Evolutionary conservation across 176 grass and related monocot species (phyloP), one percentile per base, ranked within the genome.

Genomic region (Ensete ventricosum): DNA sequence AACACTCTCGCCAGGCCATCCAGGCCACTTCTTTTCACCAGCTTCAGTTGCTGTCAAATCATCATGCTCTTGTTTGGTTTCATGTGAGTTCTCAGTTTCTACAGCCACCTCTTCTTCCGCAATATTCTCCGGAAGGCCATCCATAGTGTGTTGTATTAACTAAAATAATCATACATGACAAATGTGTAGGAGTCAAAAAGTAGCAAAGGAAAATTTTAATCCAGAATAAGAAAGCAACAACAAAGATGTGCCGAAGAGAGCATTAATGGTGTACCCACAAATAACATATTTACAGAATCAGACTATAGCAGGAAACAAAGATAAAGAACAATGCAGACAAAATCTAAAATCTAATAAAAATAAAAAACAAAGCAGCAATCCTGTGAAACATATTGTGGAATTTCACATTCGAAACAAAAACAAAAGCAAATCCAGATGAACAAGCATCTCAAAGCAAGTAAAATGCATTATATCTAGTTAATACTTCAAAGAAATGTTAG

Each of bases 1-100:
- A 62, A 91, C 91, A 72, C 83, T 86, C 64, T 99, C 95, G 13
- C 96, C 96, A 53, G 96, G 96, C 91, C 96, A 99, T 6, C 96
- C 96, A 7, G 90, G 82, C 96, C 96, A 99, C 27, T 85, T 94
- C 64, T 81, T 85, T 12, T 94, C 96, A 14, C 83, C 84, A 74
- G 74, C 0, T 63, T 71, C 50, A 20, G 55, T 23, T 63, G 8
- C 69, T 12, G 50, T 3, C 52, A 73, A 24, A 64, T 59, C 69
- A 64, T 52, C 58, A 8, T 80, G 68, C 64, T 53, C 58, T 67
- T 81, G 78, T 57, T 70, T 82, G 64, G 72, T 58, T 13, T 82
- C 68, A 16, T 79, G 57, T 11, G 55, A 62, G 58, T 86, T 73
- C 17, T 21, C 86, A 52, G 84, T 50, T 72, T 78, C 70, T 53